Percentiles rank a stretch among this genome's conserved stretches.
Conservation (phyloP, 1,139 yeast genomes). For the Magnusiomyces suaveolens region DNA sequence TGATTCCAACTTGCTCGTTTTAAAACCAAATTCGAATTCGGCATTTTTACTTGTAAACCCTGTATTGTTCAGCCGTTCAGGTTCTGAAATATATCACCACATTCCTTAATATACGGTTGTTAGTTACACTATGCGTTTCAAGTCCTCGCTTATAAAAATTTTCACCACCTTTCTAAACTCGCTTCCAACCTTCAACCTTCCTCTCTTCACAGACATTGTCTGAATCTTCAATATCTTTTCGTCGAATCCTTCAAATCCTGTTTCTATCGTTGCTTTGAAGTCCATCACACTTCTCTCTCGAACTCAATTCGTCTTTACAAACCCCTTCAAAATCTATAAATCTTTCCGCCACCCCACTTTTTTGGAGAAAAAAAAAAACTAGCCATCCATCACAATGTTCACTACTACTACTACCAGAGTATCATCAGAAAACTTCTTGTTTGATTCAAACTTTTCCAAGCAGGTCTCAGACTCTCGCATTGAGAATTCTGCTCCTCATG, state of each 20-base stretch:
- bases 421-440: constrained; percentile 12
- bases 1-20: background rate
- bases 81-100: too few species aligned
- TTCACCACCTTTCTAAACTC: background rate
- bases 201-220: background rate
- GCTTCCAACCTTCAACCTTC: background rate
- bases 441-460: constrained; percentile 13
- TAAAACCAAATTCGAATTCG: background rate
- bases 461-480: constrained; percentile 1
- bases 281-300: too few species aligned
- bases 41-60: too few species aligned
- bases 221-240: too few species aligned
- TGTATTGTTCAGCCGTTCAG: too few species aligned
- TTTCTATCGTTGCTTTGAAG: too few species aligned
- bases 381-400: background rate
- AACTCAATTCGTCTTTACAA: too few species aligned
- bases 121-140: too few species aligned
- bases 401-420: background rate
- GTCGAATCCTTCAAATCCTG: too few species aligned
- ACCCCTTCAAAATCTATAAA: too few species aligned
- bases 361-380: too few species aligned
- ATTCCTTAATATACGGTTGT: too few species aligned
- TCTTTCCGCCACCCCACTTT: background rate
- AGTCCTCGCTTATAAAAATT: background rate
- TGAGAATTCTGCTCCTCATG: background rate